Percentiles rank a stretch among this genome's conserved stretches.
Conservation (phyloP, 2,329 filamentous ascomycete species). For the Neonectria punicea region DNA sequence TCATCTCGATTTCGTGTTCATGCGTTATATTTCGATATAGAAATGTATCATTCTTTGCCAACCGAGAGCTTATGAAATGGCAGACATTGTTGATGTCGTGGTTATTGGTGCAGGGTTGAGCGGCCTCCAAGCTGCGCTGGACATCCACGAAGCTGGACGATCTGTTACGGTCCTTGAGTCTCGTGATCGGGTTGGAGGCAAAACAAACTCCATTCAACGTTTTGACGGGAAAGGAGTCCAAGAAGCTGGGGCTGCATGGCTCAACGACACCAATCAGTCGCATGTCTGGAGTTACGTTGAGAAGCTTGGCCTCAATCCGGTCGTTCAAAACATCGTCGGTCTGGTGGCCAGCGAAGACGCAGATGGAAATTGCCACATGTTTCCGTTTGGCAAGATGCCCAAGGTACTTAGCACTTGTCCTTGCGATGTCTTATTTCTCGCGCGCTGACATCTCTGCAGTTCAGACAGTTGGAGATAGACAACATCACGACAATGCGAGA, state of each 20-base stretch:
- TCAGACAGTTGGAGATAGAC: background rate
- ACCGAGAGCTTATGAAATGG: background rate
- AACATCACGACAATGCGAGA: constrained; percentile 1
- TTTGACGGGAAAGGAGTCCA: constrained; percentile 6
- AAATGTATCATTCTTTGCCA: no score
- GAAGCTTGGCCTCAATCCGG: constrained; percentile 13
- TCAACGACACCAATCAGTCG: constrained; percentile 23
- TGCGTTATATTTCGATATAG: background rate
- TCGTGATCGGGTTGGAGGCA: constrained; percentile 18
- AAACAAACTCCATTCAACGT: constrained; percentile 5
- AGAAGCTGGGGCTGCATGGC: constrained; percentile 19
- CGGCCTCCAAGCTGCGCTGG: constrained; percentile 22
- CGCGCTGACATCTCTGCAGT: background rate
- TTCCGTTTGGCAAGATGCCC: constrained; percentile 12
- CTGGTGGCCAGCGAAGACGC: constrained; percentile 12
- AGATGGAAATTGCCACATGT: constrained; percentile 18
- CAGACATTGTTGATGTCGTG: background rate
- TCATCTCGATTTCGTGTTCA: background rate
- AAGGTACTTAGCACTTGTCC: background rate
- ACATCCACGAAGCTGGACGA: constrained; percentile 11
- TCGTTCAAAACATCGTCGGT: constrained; percentile 6
- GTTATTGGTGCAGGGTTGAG: constrained; percentile 3
- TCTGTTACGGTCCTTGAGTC: constrained; percentile 17
- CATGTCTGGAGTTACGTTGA: constrained; percentile 14
- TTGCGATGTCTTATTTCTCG: no score